Evolutionary conservation across 2,329 filamentous ascomycete genomes (phyloP).

Genomic region (Fusarium hostae): DNA sequence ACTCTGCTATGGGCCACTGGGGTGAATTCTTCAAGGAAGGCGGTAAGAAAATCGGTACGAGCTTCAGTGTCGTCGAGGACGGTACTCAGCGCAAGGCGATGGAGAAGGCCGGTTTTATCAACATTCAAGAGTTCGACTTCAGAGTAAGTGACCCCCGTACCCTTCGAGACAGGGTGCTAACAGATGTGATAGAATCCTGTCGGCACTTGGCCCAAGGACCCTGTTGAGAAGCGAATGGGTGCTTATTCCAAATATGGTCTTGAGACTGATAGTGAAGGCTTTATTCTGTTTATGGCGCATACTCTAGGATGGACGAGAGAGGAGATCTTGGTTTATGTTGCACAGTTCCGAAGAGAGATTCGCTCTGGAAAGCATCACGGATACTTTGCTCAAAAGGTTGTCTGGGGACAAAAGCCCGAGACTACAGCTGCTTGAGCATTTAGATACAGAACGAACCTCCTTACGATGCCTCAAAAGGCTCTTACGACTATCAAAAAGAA

Average conservation of each 20-base stretch:
- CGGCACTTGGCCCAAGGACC: conserved; percentile 32
- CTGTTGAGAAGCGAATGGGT: conserved; percentile 32
- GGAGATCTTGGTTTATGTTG: conserved; percentile 49
- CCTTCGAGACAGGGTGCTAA: accelerated
- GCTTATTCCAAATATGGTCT: conserved; percentile 48
- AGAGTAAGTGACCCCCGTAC: neutral
- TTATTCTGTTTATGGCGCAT: conserved; percentile 48
- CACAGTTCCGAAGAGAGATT: conserved; percentile 49
- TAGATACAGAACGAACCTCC: accelerated
- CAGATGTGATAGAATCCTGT: conserved; percentile 25
- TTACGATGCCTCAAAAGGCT: accelerated
- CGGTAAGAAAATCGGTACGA: conserved; percentile 46
- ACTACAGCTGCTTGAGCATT: neutral
- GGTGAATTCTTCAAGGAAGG: conserved; percentile 46
- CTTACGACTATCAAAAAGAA: neutral
- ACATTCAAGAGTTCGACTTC: conserved; percentile 41
- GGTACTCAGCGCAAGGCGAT: conserved; percentile 32
- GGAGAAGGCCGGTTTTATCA: conserved; percentile 37
- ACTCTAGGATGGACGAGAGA: conserved; percentile 51
- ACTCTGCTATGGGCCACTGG: conserved; percentile 46
- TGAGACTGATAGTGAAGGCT: conserved; percentile 52
- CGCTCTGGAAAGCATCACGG: conserved; percentile 44
- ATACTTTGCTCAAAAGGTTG: conserved; percentile 46
- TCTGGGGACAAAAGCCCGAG: conserved; percentile 51
- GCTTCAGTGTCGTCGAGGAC: conserved; percentile 41